Conservation (phyloP, 352 stramenopile species). For the Lagenidium giganteum region DNA sequence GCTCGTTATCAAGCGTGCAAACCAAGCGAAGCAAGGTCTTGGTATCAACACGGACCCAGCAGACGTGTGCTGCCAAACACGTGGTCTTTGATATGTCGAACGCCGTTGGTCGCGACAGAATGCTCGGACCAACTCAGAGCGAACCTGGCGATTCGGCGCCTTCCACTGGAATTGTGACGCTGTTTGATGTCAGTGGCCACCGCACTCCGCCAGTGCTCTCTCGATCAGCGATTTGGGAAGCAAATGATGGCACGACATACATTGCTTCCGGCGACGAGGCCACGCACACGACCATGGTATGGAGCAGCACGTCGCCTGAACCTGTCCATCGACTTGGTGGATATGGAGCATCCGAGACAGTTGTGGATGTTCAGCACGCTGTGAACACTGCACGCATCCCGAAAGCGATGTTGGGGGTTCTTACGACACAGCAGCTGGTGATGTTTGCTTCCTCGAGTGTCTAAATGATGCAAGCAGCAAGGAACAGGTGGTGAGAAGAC, state of each 20-base stretch:
- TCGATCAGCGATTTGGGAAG: slow-evolving; percentile 37
- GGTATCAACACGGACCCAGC: slow-evolving; percentile 29
- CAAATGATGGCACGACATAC: not conserved
- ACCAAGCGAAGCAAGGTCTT: slow-evolving; percentile 25
- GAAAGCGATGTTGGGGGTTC: slow-evolving; percentile 3
- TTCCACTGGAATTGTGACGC: slow-evolving; percentile 10
- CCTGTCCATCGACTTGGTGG: too few species aligned
- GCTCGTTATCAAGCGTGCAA: slow-evolving; percentile 25
- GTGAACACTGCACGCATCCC: not conserved
- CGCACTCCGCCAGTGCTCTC: slow-evolving; percentile 34
- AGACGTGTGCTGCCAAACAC: slow-evolving; percentile 26
- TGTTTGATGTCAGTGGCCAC: slow-evolving; percentile 26
- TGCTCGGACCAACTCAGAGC: too few species aligned
- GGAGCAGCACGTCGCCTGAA: too few species aligned
- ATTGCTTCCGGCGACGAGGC: slow-evolving; percentile 23
- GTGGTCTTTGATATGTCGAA: slow-evolving; percentile 32
- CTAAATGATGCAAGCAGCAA: too few species aligned
- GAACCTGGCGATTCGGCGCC: too few species aligned
- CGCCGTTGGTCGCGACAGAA: too few species aligned
- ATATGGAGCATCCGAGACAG: not conserved
- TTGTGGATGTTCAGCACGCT: slow-evolving; percentile 15
- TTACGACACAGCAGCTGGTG: slow-evolving; percentile 7
- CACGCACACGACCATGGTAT: too few species aligned
- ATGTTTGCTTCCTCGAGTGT: slow-evolving; percentile 2
- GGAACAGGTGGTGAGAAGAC: too few species aligned